phyloP scores from a whole-genome alignment of 2,329 filamentous ascomycete species.

The Penicillium sp. region DNA sequence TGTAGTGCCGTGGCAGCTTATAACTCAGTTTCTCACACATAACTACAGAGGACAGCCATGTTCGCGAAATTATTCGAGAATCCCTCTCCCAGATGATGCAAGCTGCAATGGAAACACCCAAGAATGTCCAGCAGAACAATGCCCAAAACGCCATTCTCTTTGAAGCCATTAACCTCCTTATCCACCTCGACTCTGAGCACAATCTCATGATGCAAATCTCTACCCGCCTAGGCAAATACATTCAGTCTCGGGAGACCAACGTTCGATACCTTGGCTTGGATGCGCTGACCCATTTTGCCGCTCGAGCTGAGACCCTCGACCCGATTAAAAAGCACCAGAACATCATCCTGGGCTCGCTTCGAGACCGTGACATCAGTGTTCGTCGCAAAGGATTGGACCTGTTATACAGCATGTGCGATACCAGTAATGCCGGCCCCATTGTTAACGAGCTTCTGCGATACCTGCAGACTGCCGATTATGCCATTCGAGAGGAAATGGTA shows the following conservation, averaged over 20 bases:
- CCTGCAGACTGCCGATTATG: conserved; percentile 93
- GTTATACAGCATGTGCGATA: conserved; percentile 99
- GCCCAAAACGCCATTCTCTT: conserved; percentile 97
- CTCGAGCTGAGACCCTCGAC: conserved; percentile 87
- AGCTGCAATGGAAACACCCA: conserved; percentile 85
- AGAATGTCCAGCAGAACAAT: conserved; percentile 99
- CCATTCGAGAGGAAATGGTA: conserved; percentile 98
- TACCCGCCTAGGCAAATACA: conserved; percentile 85
- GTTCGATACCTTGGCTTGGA: conserved; percentile 94
- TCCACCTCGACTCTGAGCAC: conserved; percentile 93
- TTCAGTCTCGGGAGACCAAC: conserved; percentile 94
- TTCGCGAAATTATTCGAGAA: conserved; percentile 87
- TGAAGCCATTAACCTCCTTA: conserved; percentile 97
- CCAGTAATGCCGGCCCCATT: conserved; percentile 88
- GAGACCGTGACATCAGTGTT: conserved; percentile 95
- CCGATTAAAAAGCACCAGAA: conserved; percentile 98
- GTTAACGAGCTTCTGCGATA: conserved; percentile 93
- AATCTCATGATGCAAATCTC: conserved; percentile 96
- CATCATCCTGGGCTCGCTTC: conserved; percentile 89
- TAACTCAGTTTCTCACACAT: neutral
- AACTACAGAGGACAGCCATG: conserved; percentile 77
- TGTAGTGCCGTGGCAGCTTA: conserved; percentile 10
- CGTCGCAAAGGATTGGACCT: conserved; percentile 92
- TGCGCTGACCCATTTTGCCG: conserved; percentile 96
- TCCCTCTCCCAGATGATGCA: conserved; percentile 90